phyloP scores from a whole-genome alignment of 805 yeast genomes.

The Candida argentea region DNA sequence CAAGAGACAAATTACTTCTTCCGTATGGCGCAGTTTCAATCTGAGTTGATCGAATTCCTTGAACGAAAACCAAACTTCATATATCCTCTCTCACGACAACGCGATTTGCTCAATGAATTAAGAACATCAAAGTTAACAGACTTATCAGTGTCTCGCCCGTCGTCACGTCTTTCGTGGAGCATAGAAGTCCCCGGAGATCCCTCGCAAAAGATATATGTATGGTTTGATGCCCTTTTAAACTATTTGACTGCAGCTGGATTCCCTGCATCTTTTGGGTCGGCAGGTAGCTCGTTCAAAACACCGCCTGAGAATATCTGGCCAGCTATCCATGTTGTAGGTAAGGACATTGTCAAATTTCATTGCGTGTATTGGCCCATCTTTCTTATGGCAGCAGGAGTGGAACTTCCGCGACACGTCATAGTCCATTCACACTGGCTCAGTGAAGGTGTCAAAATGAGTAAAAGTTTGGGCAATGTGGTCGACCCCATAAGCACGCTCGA shows the following conservation, averaged over 20 bases:
- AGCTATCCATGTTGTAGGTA: constrained; percentile 79
- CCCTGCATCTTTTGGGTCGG: constrained; percentile 11
- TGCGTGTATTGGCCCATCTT: constrained; percentile 92
- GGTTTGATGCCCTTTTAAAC: constrained; percentile 92
- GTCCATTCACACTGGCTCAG: constrained; percentile 95
- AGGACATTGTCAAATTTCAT: constrained; percentile 84
- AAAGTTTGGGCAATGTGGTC: constrained; percentile 85
- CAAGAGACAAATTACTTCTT: constrained; percentile 85
- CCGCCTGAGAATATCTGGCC: constrained; percentile 39
- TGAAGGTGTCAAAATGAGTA: constrained; percentile 89
- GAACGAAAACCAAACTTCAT: constrained; percentile 48
- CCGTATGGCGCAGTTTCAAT: constrained; percentile 52
- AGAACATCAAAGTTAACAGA: constrained; percentile 42
- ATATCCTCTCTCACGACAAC: constrained; percentile 50
- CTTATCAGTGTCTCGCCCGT: constrained; percentile 81
- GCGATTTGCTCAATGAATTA: constrained; percentile 50
- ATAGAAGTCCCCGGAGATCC: constrained; percentile 76
- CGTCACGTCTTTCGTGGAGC: constrained; percentile 77
- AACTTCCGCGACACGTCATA: constrained; percentile 61
- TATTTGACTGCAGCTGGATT: constrained; percentile 68
- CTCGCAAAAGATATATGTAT: constrained; percentile 78
- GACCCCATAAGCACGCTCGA: constrained; percentile 68
- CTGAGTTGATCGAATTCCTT: constrained; percentile 39
- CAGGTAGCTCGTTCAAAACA: constrained; percentile 3
- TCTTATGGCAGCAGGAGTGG: constrained; percentile 69